These are phyloP conservation scores for Acanthamoeba healyi DNA, from an alignment of 208 protist genomes.

Conservation along the genomic window DNA sequence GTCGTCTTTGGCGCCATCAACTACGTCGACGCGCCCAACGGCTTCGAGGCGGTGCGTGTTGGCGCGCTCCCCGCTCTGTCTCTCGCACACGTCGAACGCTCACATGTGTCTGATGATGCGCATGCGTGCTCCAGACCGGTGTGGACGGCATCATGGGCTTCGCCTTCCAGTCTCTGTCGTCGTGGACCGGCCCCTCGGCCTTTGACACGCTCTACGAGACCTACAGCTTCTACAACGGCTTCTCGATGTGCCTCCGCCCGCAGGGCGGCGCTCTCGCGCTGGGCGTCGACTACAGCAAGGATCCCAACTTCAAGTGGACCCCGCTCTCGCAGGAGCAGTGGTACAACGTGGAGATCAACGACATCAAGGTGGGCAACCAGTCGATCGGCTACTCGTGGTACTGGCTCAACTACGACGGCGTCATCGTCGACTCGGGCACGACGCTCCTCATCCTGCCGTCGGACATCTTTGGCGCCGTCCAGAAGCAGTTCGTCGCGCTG, in stretches of 20 bases:
- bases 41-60: conserved; percentile 25
- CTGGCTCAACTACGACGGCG: conserved; percentile 19
- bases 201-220: conserved; percentile 15
- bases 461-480: conserved; percentile 18
- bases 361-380: conserved; percentile 39
- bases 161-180: conserved; percentile 6
- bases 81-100: not conserved
- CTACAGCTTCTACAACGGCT: conserved; percentile 54
- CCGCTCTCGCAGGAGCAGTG: conserved; percentile 32
- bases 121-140: not conserved
- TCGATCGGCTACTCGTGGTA: conserved; percentile 35
- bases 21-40: conserved; percentile 23
- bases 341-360: conserved; percentile 55
- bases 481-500: conserved; percentile 5
- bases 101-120: not conserved
- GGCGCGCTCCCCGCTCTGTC: not conserved
- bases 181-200: not conserved
- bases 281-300: conserved; percentile 27
- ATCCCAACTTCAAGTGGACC: conserved; percentile 52
- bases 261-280: not conserved
- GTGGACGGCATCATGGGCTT: conserved; percentile 53
- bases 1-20: conserved; percentile 29
- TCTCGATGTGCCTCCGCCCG: conserved; percentile 37
- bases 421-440: conserved; percentile 64
- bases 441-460: conserved; percentile 9